Evolutionary conservation across 352 stramenopile species (phyloP), one percentile per base, ranked within the genome.

Genomic region (Phytophthora pini): DNA sequence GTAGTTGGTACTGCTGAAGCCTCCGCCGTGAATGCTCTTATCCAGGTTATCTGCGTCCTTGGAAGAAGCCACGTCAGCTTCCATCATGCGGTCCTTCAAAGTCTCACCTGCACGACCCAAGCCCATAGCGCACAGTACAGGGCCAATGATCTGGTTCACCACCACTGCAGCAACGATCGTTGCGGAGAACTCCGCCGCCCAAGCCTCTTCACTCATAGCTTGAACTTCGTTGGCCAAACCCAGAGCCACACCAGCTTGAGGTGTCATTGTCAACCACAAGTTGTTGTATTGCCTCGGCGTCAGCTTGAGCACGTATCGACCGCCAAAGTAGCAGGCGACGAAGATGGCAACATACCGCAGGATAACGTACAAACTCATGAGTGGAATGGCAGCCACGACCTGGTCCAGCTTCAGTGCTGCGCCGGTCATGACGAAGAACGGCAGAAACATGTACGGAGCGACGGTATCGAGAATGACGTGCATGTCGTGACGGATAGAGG

Each of bases 381-480:
- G 75, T 31, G 82, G 82, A 55, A 90, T 80, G 9, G 79, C 79
- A 22, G 81, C 60, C n/a, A 77, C 60, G 17, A 91, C 82, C 44
- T 91, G 75, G 57, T 91, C 76, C 8, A 91, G 73, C 65, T 88
- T 89, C 22, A 91, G 51, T 12, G 74, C 76, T 2, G 82, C 82
- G 4, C 82, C 82, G 1, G 82, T 89, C 80, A 91, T 91, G 29
- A 88, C 79, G 72, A 91, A 91, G 65, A 91, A 91, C 8, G 82
- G 82, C 46, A 91, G 56, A 43, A 91, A 89, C 52, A 91, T 80
- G 66, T 87, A 91, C 5, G 82, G 82, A 43, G 82, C 82, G 0
- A 65, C 72, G 2, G 74, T 85, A 41, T 90, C 82, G 15, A 90
- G 68, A 40, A 90, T 90, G 27, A 88, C 73, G 64, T 90, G 82